Conservation (phyloP, 2,329 filamentous ascomycete species). For the Paracoccidioides lutzii region DNA sequence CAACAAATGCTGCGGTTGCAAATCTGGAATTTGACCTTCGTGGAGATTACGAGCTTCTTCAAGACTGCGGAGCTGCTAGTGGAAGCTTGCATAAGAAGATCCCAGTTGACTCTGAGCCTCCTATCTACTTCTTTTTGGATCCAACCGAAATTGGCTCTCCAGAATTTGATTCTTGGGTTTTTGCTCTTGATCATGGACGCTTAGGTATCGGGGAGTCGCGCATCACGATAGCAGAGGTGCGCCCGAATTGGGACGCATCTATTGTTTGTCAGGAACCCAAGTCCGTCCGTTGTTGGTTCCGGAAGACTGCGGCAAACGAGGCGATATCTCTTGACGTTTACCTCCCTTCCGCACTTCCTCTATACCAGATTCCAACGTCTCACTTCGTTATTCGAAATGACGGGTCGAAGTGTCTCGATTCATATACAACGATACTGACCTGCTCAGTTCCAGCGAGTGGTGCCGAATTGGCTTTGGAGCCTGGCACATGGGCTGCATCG, state of each 20-base stretch:
- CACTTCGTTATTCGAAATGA: constrained; percentile 9
- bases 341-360: constrained; percentile 10
- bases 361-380: constrained; percentile 14
- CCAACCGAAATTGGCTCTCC: constrained; percentile 37
- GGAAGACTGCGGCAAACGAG: constrained; percentile 17
- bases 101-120: constrained; percentile 7
- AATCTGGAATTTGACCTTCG: constrained; percentile 28
- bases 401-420: constrained; percentile 17
- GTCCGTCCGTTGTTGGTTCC: constrained; percentile 19
- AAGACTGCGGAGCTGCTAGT: constrained; percentile 45
- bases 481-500: constrained; percentile 17
- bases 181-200: constrained; percentile 38
- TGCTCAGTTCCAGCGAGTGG: constrained; percentile 14
- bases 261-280: constrained; percentile 10
- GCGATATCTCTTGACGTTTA: constrained; percentile 14
- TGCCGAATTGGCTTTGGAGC: constrained; percentile 11
- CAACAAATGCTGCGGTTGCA: constrained; percentile 17
- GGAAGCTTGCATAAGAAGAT: constrained; percentile 41
- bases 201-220: constrained; percentile 37
- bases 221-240: constrained; percentile 34
- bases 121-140: constrained; percentile 47
- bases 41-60: constrained; percentile 41
- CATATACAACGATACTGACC: constrained; percentile 21
- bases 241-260: constrained; percentile 33
- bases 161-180: constrained; percentile 42